These are phyloP conservation scores for Blastocystis sp. DNA, from an alignment of 352 stramenopile species.

Conservation along the genomic window DNA sequence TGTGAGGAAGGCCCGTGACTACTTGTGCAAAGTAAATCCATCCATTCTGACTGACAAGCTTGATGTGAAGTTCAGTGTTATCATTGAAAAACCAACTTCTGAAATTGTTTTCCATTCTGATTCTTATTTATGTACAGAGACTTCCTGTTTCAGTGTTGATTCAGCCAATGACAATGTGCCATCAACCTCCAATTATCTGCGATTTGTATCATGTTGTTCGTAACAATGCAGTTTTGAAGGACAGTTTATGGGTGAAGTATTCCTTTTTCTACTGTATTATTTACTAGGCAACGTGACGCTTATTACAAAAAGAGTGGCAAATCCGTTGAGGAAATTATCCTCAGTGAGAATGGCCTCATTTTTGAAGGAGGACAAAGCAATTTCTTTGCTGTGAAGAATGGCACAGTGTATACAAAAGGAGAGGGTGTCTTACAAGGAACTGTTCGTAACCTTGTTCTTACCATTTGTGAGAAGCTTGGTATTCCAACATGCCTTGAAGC, in stretches of 20 bases:
- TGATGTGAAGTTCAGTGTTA: conserved; percentile 55
- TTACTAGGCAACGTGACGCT: background rate
- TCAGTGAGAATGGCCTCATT: conserved; percentile 39
- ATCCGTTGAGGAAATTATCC: conserved; percentile 49
- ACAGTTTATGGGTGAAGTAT: conserved; percentile 56
- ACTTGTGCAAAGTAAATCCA: conserved; percentile 42
- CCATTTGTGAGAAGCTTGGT: conserved; percentile 35
- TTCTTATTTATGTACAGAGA: background rate
- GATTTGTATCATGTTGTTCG: conserved; percentile 66
- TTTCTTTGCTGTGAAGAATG: conserved; percentile 55
- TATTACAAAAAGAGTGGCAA: conserved; percentile 62
- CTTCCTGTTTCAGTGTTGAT: conserved; percentile 54
- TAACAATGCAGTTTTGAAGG: conserved; percentile 47
- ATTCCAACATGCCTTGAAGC: conserved; percentile 55
- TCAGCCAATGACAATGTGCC: conserved; percentile 29
- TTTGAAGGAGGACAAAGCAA: conserved; percentile 50
- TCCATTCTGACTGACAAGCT: conserved; percentile 18
- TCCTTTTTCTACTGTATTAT: background rate
- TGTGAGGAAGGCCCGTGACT: conserved; percentile 40
- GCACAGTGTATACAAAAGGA: conserved; percentile 32
- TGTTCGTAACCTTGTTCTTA: conserved; percentile 43
- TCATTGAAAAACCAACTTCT: conserved; percentile 30
- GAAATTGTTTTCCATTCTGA: background rate
- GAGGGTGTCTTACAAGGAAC: conserved; percentile 62
- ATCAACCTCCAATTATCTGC: conserved; percentile 44